Evolutionary conservation across 2,329 filamentous ascomycete species (phyloP).

Genomic region (Colletotrichum magnum): DNA sequence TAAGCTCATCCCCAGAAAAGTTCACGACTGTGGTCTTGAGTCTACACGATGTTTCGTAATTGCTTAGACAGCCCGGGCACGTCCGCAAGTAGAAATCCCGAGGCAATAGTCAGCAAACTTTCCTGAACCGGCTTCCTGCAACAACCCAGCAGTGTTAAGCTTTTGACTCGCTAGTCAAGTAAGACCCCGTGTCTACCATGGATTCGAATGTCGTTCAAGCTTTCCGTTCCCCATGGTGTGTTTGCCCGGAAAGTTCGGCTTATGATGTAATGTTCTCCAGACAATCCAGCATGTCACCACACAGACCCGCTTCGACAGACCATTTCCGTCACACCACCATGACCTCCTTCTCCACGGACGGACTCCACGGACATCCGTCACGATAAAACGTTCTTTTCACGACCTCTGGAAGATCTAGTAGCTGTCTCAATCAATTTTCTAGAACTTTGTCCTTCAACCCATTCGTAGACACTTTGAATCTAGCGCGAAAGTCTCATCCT

Average conservation of each 20-base stretch:
- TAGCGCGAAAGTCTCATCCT: neutral
- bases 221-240: neutral
- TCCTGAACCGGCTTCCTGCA: no score
- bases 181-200: neutral
- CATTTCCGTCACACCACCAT: conserved; percentile 24
- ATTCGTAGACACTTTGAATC: no score
- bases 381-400: conserved; percentile 15
- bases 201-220: neutral
- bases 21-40: no score
- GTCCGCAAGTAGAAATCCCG: no score
- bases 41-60: no score
- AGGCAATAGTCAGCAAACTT: no score
- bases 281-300: conserved; percentile 28
- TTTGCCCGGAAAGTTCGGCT: conserved; percentile 23
- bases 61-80: no score
- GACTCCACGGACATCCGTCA: conserved; percentile 27
- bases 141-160: neutral
- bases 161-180: neutral
- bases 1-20: no score
- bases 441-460: neutral
- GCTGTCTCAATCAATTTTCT: neutral
- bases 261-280: conserved; percentile 36
- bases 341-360: conserved; percentile 12
- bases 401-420: neutral
- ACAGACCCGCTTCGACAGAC: conserved; percentile 38